A percentile compares a stretch with the other conserved stretches of the same genome.
Conservation (phyloP, 768 basidiomycete species). For the Amanita polypyramis region DNA sequence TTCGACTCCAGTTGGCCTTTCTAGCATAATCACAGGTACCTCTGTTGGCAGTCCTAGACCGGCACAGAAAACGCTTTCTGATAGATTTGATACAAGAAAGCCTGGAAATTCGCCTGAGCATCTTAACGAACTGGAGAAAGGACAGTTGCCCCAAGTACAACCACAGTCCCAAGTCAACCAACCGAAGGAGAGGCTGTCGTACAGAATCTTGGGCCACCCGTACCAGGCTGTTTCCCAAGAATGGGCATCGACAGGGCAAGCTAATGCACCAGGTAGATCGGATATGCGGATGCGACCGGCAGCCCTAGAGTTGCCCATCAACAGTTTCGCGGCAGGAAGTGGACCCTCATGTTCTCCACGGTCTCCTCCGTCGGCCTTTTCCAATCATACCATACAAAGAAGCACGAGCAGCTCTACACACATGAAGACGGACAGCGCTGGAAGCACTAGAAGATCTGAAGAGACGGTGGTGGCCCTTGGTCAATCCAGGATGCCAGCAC, state of each 20-base stretch:
- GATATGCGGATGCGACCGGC: background rate
- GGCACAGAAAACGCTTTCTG: no score
- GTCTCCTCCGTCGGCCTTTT: background rate
- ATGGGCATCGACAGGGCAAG: background rate
- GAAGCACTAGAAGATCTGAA: background rate
- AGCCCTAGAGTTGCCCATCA: background rate
- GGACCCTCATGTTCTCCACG: background rate
- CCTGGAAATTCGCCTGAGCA: background rate
- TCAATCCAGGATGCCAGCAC: background rate
- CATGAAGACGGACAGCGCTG: background rate
- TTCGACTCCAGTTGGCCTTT: no score
- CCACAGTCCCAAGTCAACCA: background rate
- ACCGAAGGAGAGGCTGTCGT: background rate
- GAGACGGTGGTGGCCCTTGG: background rate
- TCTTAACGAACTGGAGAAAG: background rate
- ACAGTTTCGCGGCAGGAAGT: background rate
- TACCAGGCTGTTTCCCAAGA: background rate
- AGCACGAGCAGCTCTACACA: background rate
- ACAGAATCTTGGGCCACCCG: background rate
- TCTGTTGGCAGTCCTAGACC: no score
- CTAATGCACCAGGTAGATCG: no score
- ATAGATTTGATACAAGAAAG: background rate
- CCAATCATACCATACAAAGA: background rate
- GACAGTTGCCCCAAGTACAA: background rate
- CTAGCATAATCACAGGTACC: background rate